These are phyloP conservation scores for Beauveria rudraprayagi DNA, from an alignment of 2,329 filamentous ascomycete genomes.

Conservation along the genomic window DNA sequence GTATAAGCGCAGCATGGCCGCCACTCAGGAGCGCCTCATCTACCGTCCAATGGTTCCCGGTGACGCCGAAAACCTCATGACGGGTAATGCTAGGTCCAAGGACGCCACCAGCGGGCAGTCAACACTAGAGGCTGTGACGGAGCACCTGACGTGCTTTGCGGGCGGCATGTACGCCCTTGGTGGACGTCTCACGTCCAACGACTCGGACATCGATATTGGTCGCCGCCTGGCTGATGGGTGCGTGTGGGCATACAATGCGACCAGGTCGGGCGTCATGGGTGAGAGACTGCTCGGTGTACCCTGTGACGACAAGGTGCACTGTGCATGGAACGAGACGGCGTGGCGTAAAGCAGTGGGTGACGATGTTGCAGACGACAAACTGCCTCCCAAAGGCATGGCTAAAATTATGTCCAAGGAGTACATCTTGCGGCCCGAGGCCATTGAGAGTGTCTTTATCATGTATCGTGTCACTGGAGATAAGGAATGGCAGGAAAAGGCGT, in stretches of 20 bases:
- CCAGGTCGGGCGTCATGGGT: constrained; percentile 47
- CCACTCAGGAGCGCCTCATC: constrained; percentile 53
- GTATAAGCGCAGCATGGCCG: constrained; percentile 53
- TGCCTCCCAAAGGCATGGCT: constrained; percentile 49
- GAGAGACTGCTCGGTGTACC: constrained; percentile 37
- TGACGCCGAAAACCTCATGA: constrained; percentile 55
- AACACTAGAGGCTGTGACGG: constrained; percentile 35
- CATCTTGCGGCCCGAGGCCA: constrained; percentile 44
- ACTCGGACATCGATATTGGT: constrained; percentile 38
- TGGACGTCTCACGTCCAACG: constrained; percentile 43
- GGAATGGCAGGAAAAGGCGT: constrained; percentile 40
- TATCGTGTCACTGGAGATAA: constrained; percentile 42
- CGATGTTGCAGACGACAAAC: constrained; percentile 20
- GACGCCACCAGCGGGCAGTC: constrained; percentile 4
- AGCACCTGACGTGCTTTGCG: constrained; percentile 56
- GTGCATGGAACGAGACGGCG: constrained; percentile 26
- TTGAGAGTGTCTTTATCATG: constrained; percentile 46
- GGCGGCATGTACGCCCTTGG: constrained; percentile 59
- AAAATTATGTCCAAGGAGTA: constrained; percentile 47
- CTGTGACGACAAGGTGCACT: constrained; percentile 24
- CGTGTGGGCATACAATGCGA: constrained; percentile 46
- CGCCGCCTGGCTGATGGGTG: constrained; percentile 45
- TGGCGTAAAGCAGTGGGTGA: constrained; percentile 18
- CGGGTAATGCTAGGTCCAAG: constrained; percentile 30
- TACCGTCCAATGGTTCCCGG: constrained; percentile 60